These are phyloP conservation scores for Eremochloa ophiuroides DNA, from an alignment of 176 grass and related monocot species.

Conservation along the genomic window DNA sequence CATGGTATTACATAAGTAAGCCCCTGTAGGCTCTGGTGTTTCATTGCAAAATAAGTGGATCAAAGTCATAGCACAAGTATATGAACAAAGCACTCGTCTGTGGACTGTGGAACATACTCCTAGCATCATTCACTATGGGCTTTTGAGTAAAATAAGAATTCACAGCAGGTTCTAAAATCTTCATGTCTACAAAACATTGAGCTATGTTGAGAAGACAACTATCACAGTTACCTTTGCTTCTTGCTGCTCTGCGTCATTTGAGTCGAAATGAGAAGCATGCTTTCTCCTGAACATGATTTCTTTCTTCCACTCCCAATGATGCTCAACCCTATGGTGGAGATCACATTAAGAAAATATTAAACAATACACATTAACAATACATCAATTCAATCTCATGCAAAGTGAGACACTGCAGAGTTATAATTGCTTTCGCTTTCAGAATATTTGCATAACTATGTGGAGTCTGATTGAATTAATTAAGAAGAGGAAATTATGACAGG, in stretches of 20 bases:
- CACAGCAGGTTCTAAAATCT: neutral
- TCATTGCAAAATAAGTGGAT: neutral
- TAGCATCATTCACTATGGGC: neutral
- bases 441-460: neutral
- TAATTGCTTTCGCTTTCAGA: neutral
- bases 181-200: neutral
- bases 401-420: neutral
- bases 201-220: neutral
- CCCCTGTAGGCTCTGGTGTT: neutral
- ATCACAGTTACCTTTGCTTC: slow-evolving; percentile 53
- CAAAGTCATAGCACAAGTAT: neutral
- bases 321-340: neutral
- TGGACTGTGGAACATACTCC: neutral
- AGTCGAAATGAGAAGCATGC: slow-evolving; percentile 38
- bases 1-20: neutral
- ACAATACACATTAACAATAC: neutral
- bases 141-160: neutral
- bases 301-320: slow-evolving; percentile 3
- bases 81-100: neutral
- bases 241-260: slow-evolving; percentile 37
- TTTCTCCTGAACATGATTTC: slow-evolving; percentile 67
- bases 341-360: neutral
- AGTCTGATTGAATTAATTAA: neutral
- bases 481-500: neutral
- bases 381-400: neutral